Evolutionary conservation across 176 grass and related monocot genomes (phyloP), one percentile per base, ranked within the genome.

Genomic region (Musa schizocarpa): DNA sequence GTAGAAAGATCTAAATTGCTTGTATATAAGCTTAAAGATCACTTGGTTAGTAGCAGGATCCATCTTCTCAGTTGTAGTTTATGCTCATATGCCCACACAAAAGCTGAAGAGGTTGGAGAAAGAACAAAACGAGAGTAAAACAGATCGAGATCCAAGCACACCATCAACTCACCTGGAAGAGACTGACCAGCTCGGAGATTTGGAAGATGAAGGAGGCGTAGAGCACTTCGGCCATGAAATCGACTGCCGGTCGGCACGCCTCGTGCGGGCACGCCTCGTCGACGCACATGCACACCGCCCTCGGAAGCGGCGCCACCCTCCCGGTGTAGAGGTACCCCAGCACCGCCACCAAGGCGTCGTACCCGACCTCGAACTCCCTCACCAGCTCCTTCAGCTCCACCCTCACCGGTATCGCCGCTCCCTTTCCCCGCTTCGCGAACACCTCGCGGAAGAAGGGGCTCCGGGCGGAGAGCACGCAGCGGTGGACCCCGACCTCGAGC

Each of bases 281-380:
- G n/a, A 89, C 95, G 85, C 95, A 99, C 68, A 74, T 69, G 59
- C 88, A 99, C n/a, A 86, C 84, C 65, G 26, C 71, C 79, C 68
- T 99, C 72, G 90, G 95, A 25, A 99, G 84, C 66, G 80, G 73
- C 17, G 53, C 73, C 53, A 91, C 78, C 82, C 84, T 81, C 62
- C 95, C 95, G 76, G 82, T 92, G 75, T 94, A 99, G n/a, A 99
- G 83, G 76, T 99, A 99, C 61, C 88, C 90, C 24, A 99, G 57
- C 69, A 99, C 95, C 69, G 84, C 79, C n/a, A 29, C 50, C 67
- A 99, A 78, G 26, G 88, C 88, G 22, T 94, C 90, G 82, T 86
- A 82, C 26, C 88, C 84, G n/a, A 99, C 86, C 53, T 87, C 65
- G 3, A 99, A 80, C 23, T 89, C 77, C 9, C 82, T 73, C 14